Evolutionary conservation across 768 basidiomycete genomes (phyloP).

Genomic region (Mycena rebaudengoi): DNA sequence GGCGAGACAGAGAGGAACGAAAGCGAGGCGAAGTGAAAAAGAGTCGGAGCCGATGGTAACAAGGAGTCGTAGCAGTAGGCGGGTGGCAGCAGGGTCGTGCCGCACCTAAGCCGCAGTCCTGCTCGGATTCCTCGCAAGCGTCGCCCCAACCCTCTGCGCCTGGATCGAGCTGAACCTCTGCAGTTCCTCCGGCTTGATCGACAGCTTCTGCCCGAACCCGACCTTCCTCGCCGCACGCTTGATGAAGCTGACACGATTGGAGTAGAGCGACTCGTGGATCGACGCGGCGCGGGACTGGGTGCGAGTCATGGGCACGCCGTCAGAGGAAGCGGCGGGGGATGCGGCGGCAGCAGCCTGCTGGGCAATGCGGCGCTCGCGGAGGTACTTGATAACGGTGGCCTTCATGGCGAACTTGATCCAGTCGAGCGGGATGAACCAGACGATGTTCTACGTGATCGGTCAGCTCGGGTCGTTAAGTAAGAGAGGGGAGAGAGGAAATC

Average conservation of each 20-base stretch:
- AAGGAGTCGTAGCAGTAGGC: too few relatives aligned
- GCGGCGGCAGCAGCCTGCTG: conserved; percentile 48
- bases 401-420: conserved; percentile 97
- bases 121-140: conserved; percentile 81
- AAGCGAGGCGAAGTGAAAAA: neutral
- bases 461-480: conserved; percentile 11
- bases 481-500: neutral
- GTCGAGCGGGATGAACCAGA: conserved; percentile 97
- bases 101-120: conserved; percentile 51
- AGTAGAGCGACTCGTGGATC: conserved; percentile 91
- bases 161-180: conserved; percentile 89
- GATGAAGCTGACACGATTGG: conserved; percentile 95
- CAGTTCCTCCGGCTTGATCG: conserved; percentile 86
- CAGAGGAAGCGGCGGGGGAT: conserved; percentile 32
- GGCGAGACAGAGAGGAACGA: neutral
- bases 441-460: conserved; percentile 71
- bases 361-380: conserved; percentile 71
- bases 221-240: conserved; percentile 88
- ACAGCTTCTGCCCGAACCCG: conserved; percentile 83
- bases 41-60: neutral
- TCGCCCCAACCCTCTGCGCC: conserved; percentile 78
- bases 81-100: too few relatives aligned
- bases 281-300: conserved; percentile 92
- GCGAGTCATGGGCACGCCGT: conserved; percentile 80
- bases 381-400: conserved; percentile 85